Base-by-base conservation (phyloP, 208 protist genomes). In the Wallacemonas sp. region DNA sequence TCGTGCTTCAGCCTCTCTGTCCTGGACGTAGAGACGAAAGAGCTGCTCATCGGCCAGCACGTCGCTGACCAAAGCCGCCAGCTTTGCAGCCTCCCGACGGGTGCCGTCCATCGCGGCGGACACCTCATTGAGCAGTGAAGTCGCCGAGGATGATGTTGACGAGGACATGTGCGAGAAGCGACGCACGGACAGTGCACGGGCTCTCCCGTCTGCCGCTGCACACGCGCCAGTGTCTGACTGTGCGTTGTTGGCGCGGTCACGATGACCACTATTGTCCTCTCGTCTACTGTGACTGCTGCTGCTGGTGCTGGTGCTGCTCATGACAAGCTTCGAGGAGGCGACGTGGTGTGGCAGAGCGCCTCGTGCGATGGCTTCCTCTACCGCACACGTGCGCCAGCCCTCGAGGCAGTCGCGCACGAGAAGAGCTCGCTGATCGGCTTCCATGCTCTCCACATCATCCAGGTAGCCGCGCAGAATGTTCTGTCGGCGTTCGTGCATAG, bases 41-140 rank as follows among this genome's bases (percentile, higher is more conserved):
- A 73, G 27, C 5, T 38, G 5, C 24, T 73, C 60, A 42, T 65
- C 39, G 4, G 67, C 67, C 48, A 45, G 27, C 21, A 66, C 45
- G 17, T 26, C 58, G 52, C 50, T 62, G 36, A 68, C 37, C 13
- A 21, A 6, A 17, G 21, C 34, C 24, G 44, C 65, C 30, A 63
- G 26, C n/a, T 21, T 32, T 1, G 30, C 26, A 12, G 44, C 52
- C 5, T 15, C 32, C 19, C 27, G 34, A 4, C 53, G 50, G 13
- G 34, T 39, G 19, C 36, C 27, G 21, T 53, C 62, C 32, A 67
- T 55, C 26, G 37, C 32, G 1, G 12, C 8, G 24, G 24, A 41
- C 62, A 45, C 37, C 29, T 36, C 41, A 3, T 63, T 19, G 19
- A 61, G 50, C 21, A 29, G 69, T 30, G 55, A 61, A 3, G 13